These are phyloP conservation scores for Carex parvula DNA, from an alignment of 176 grass and related monocot genomes.

Conservation along the genomic window DNA sequence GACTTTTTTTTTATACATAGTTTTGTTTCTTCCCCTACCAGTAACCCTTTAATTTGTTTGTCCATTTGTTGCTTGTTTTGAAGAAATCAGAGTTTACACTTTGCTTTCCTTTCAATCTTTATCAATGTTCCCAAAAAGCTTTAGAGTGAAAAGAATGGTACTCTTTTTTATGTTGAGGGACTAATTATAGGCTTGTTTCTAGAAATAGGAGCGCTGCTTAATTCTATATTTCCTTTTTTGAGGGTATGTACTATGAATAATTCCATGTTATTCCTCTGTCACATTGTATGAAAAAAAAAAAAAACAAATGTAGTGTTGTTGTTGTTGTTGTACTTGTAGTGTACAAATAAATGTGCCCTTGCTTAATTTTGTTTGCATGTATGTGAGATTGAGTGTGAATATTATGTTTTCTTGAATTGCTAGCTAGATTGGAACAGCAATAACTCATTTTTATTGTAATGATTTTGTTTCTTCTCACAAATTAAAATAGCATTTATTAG, in stretches of 20 bases:
- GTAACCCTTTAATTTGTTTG: slow-evolving; percentile 19
- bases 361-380: slow-evolving; percentile 15
- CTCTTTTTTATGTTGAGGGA: slow-evolving; percentile 22
- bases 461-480: neutral
- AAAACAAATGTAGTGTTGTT: neutral
- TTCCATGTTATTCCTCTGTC: neutral
- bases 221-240: slow-evolving; percentile 17
- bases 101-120: slow-evolving; percentile 24
- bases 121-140: slow-evolving; percentile 18
- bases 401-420: neutral
- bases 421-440: neutral
- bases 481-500: neutral
- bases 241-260: slow-evolving; percentile 12
- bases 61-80: slow-evolving; percentile 8
- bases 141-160: slow-evolving; percentile 29
- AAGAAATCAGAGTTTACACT: slow-evolving; percentile 5
- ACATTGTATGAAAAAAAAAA: neutral
- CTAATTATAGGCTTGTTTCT: slow-evolving; percentile 23
- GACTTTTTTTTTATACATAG: slow-evolving; percentile 27
- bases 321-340: slow-evolving; percentile 14
- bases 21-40: slow-evolving; percentile 29
- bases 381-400: slow-evolving; percentile 13
- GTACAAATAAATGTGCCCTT: slow-evolving; percentile 31
- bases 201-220: slow-evolving; percentile 17
- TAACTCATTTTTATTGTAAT: neutral